Evolutionary conservation across 2,329 filamentous ascomycete genomes (phyloP).

Genomic region (Sphaerostilbella broomeana): DNA sequence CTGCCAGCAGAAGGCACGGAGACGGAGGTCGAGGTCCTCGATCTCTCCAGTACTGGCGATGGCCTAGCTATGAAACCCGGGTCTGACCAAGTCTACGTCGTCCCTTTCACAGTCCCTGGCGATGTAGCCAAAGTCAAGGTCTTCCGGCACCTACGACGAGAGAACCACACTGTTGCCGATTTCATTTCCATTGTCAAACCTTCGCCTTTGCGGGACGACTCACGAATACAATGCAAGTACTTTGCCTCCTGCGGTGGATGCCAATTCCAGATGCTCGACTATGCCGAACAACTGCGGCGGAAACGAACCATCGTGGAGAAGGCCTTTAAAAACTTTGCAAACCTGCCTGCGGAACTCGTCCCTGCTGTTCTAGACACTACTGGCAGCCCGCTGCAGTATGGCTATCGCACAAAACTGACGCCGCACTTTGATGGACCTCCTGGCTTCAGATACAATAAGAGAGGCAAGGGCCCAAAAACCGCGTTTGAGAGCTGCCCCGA

Average conservation of each 20-base stretch:
- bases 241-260: constrained; percentile 85
- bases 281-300: constrained; percentile 74
- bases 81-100: constrained; percentile 65
- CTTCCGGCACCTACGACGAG: constrained; percentile 59
- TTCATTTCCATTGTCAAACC: constrained; percentile 71
- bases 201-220: constrained; percentile 69
- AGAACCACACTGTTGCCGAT: constrained; percentile 71
- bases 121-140: constrained; percentile 75
- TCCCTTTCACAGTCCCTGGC: constrained; percentile 83
- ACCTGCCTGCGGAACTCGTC: constrained; percentile 66
- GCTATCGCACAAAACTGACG: constrained; percentile 93
- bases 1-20: constrained; percentile 66
- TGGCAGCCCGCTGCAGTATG: constrained; percentile 82
- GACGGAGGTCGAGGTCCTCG: constrained; percentile 72
- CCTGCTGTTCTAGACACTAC: constrained; percentile 78
- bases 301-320: constrained; percentile 86
- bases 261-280: constrained; percentile 96
- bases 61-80: constrained; percentile 69
- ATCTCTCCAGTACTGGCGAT: constrained; percentile 87
- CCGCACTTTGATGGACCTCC: constrained; percentile 87
- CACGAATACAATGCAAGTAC: constrained; percentile 73
- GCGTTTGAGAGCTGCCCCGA: constrained; percentile 60
- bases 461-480: constrained; percentile 41
- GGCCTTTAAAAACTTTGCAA: constrained; percentile 86
- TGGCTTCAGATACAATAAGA: constrained; percentile 41